These are phyloP conservation scores for Aspergillus brasiliensis DNA, from an alignment of 2,329 filamentous ascomycete genomes.

Conservation along the genomic window DNA sequence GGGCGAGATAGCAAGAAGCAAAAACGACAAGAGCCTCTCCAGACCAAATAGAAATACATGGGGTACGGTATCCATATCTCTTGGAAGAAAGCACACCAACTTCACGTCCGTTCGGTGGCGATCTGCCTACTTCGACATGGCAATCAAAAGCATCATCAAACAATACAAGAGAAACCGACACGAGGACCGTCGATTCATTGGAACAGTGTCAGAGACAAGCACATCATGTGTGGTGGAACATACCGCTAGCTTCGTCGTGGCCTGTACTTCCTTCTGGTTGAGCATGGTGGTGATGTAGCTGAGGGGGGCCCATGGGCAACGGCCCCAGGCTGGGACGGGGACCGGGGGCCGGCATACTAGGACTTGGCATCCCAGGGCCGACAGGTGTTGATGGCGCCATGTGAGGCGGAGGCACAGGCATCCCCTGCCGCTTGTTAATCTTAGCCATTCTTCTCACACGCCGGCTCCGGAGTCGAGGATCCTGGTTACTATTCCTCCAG, in stretches of 20 bases:
- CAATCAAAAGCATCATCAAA: slow-evolving; percentile 8
- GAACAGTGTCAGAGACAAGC: slow-evolving; percentile 18
- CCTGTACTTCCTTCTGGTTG: slow-evolving; percentile 65
- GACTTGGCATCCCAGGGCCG: slow-evolving; percentile 64
- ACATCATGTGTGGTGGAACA: slow-evolving; percentile 90
- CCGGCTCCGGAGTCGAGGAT: slow-evolving; percentile 84
- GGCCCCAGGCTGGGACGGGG: slow-evolving; percentile 47
- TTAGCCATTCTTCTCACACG: slow-evolving; percentile 95
- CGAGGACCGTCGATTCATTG: slow-evolving; percentile 7
- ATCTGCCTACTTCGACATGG: slow-evolving; percentile 7
- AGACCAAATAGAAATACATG: slow-evolving; percentile 18
- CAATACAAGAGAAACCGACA: slow-evolving; percentile 20
- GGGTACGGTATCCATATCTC: slow-evolving; percentile 6
- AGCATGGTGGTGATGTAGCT: slow-evolving; percentile 74
- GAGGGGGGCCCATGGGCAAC: slow-evolving; percentile 69
- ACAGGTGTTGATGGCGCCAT: slow-evolving; percentile 65
- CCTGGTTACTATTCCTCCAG: slow-evolving; percentile 99
- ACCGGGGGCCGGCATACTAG: slow-evolving; percentile 57
- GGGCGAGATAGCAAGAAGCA: slow-evolving; percentile 3
- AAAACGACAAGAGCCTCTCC: slow-evolving; percentile 7
- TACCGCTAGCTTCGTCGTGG: slow-evolving; percentile 85
- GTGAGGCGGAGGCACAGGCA: slow-evolving; percentile 63
- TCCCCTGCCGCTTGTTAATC: slow-evolving; percentile 81
- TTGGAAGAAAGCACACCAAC: slow-evolving; percentile 2
- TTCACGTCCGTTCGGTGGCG: slow-evolving; percentile 3